Percentiles rank a stretch among this genome's conserved stretches.
Conservation (phyloP, 495 filamentous ascomycete species). For the Hapsidospora chrysogenum region DNA sequence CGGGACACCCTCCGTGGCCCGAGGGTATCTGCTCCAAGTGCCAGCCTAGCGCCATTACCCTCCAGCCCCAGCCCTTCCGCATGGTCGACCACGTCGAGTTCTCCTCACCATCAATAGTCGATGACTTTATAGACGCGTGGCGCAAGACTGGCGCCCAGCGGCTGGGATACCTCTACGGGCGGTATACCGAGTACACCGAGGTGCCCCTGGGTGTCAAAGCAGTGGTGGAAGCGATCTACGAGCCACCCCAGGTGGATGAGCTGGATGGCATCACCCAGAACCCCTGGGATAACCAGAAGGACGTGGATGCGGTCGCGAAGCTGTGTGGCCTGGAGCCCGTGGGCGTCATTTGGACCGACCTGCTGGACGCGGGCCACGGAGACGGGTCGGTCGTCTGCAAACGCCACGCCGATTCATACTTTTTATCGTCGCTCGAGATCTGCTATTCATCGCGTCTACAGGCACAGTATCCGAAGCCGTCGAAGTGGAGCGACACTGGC, state of each 20-base stretch:
- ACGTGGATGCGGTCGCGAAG: slow-evolving; percentile 63
- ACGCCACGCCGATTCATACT: slow-evolving; percentile 89
- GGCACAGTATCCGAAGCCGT: slow-evolving; percentile 70
- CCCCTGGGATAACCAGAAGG: slow-evolving; percentile 76
- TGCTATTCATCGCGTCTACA: slow-evolving; percentile 78
- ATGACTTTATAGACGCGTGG: slow-evolving; percentile 85
- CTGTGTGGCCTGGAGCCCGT: slow-evolving; percentile 80
- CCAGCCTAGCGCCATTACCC: slow-evolving; percentile 89
- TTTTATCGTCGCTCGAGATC: slow-evolving; percentile 81
- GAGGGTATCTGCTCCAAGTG: slow-evolving; percentile 99
- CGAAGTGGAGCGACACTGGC: slow-evolving; percentile 94
- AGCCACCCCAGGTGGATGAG: slow-evolving; percentile 83
- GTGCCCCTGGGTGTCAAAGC: slow-evolving; percentile 92
- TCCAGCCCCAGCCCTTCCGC: slow-evolving; percentile 87
- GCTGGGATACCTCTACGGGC: slow-evolving; percentile 80
- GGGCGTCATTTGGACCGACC: slow-evolving; percentile 90
- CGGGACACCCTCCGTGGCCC: slow-evolving; percentile 84
- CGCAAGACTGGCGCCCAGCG: slow-evolving; percentile 62
- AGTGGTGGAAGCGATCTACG: slow-evolving; percentile 94
- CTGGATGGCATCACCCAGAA: slow-evolving; percentile 78
- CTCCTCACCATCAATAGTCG: slow-evolving; percentile 60
- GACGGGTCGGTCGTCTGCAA: slow-evolving; percentile 86
- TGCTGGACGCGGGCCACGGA: slow-evolving; percentile 64
- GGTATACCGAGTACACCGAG: slow-evolving; percentile 79
- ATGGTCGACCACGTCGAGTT: slow-evolving; percentile 99